These are phyloP conservation scores for Tetradesmus obliquus DNA, from an alignment of 139 green algal genomes.

Conservation along the genomic window DNA sequence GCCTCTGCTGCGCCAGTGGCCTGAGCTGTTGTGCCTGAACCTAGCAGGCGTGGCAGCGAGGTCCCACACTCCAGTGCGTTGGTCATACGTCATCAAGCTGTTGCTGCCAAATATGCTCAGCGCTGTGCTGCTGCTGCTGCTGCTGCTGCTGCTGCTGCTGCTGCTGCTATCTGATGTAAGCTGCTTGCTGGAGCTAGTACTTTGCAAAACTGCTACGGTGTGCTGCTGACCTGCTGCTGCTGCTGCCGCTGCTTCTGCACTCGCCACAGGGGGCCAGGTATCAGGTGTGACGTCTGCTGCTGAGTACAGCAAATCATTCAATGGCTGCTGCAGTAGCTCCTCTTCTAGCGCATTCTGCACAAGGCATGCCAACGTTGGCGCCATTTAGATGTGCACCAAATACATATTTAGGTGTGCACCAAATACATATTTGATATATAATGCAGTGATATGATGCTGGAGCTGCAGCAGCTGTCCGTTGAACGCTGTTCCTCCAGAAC, in stretches of 20 bases:
- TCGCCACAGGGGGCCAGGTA: background rate
- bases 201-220: background rate
- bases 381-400: too few relatives aligned
- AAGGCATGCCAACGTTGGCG: too few relatives aligned
- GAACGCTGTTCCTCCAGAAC: too few relatives aligned
- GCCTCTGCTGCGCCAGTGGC: background rate
- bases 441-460: too few relatives aligned
- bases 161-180: background rate
- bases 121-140: background rate
- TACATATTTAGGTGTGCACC: too few relatives aligned
- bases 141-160: background rate
- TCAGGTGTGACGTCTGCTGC: conserved; percentile 5
- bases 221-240: background rate
- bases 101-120: background rate
- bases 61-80: background rate
- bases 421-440: too few relatives aligned
- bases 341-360: background rate
- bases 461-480: too few relatives aligned
- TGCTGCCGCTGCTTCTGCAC: background rate
- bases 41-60: background rate
- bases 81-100: background rate
- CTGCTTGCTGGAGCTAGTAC: background rate
- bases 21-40: background rate
- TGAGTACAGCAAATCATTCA: background rate
- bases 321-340: background rate